phyloP scores from a whole-genome alignment of 139 green algal species.

The Tetradesmus lagerheimii region DNA sequence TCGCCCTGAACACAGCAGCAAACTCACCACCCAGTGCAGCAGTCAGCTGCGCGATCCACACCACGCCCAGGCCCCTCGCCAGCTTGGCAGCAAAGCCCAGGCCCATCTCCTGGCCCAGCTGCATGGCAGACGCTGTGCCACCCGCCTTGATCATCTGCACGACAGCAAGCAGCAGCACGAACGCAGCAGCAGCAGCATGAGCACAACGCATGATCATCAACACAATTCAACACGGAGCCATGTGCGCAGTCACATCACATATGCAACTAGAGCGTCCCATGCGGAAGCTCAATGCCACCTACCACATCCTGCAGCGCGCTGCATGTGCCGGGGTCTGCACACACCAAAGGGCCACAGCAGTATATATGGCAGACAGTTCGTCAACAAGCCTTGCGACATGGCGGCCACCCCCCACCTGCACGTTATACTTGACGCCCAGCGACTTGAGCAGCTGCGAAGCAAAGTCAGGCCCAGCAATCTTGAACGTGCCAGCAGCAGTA shows the following conservation, averaged over 20 bases:
- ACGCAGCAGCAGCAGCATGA: background rate
- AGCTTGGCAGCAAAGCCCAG: constrained; percentile 20
- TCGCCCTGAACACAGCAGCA: background rate
- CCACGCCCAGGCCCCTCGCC: constrained; percentile 1
- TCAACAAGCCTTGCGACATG: too few species aligned
- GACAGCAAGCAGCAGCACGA: background rate
- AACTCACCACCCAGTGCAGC: constrained; percentile 30
- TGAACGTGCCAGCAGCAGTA: constrained; percentile 39
- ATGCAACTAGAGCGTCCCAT: too few species aligned
- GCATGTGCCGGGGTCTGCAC: too few species aligned
- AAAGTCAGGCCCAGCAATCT: constrained; percentile 13
- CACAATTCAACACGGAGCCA: too few species aligned
- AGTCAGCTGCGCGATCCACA: constrained; percentile 32
- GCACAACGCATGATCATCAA: too few species aligned
- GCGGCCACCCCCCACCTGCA: constrained; percentile 7
- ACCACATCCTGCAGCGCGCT: too few species aligned
- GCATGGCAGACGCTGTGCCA: background rate
- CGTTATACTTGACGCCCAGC: constrained; percentile 37
- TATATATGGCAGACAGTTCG: too few species aligned
- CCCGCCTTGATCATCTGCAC: constrained; percentile 19
- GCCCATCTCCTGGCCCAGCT: constrained; percentile 21
- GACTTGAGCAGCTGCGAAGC: constrained; percentile 18
- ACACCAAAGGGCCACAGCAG: too few species aligned
- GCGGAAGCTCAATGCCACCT: too few species aligned
- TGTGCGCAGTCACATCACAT: too few species aligned